phyloP scores from a whole-genome alignment of 2,329 filamentous ascomycete species.

The Sclerotinia trifoliorum region DNA sequence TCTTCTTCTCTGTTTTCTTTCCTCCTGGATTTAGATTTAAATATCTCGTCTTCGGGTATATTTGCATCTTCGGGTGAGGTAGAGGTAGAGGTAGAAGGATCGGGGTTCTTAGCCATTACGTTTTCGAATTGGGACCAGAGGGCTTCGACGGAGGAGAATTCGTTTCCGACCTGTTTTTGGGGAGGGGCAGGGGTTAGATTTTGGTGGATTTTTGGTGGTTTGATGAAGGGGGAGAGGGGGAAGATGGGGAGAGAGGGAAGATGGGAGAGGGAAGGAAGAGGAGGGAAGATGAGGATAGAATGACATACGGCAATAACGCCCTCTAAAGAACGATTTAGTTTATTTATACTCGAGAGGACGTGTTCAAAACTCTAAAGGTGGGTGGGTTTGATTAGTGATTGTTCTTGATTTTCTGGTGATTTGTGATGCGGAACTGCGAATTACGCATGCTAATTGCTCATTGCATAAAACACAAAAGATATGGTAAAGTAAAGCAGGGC shows the following conservation, averaged over 20 bases:
- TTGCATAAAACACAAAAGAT: no score
- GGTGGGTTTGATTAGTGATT: neutral
- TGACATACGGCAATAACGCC: conserved; percentile 73
- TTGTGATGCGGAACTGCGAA: no score
- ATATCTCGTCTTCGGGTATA: conserved; percentile 25
- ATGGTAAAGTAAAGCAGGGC: no score
- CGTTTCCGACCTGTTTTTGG: conserved; percentile 74
- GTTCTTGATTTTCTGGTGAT: no score
- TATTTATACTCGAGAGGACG: conserved; percentile 93
- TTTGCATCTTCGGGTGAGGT: conserved; percentile 34
- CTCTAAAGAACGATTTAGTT: conserved; percentile 87
- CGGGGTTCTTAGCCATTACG: conserved; percentile 77
- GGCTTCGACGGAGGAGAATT: conserved; percentile 95
- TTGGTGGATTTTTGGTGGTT: no score
- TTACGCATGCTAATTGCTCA: no score
- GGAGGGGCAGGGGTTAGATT: neutral
- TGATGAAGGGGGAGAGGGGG: no score
- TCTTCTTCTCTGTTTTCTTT: no score
- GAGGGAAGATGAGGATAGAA: no score
- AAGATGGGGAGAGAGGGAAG: no score
- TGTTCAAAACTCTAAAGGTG: conserved; percentile 70
- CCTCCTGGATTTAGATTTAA: neutral
- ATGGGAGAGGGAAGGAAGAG: no score
- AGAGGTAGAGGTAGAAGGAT: conserved; percentile 25
- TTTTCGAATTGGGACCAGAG: conserved; percentile 97